Percentiles rank a stretch among this genome's conserved stretches.
phyloP scores from a whole-genome alignment of 495 filamentous ascomycete genomes.

The Astrocystis sublimbata region DNA sequence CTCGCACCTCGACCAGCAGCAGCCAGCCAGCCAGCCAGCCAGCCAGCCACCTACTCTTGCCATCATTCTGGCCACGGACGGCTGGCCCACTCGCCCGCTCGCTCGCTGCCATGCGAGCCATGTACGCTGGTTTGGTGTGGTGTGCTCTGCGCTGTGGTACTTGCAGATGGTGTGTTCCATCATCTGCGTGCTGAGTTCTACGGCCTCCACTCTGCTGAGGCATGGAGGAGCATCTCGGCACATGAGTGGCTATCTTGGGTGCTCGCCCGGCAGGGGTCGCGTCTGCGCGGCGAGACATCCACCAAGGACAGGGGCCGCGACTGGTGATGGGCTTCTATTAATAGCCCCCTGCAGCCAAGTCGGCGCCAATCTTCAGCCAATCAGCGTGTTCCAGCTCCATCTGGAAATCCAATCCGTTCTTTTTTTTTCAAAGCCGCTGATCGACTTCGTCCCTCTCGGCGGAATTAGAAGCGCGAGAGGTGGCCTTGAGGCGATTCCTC shows the following conservation, averaged over 20 bases:
- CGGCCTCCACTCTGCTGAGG: conserved; percentile 16
- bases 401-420: conserved; percentile 35
- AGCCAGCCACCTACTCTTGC: not conserved
- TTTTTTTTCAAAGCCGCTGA: conserved; percentile 29
- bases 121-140: not conserved
- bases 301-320: conserved; percentile 23
- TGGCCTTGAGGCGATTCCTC: conserved; percentile 15
- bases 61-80: too few species aligned
- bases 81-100: not conserved
- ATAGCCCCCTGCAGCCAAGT: conserved; percentile 34
- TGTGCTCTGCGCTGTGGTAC: conserved; percentile 12
- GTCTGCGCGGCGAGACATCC: conserved; percentile 38
- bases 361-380: conserved; percentile 34
- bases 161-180: conserved; percentile 22
- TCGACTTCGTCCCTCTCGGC: conserved; percentile 18
- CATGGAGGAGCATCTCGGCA: conserved; percentile 15
- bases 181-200: conserved; percentile 18
- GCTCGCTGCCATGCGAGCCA: not conserved
- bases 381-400: conserved; percentile 28
- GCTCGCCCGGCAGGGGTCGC: conserved; percentile 23
- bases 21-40: too few species aligned
- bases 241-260: conserved; percentile 27
- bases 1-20: too few species aligned
- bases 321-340: conserved; percentile 32
- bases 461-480: conserved; percentile 15